Conservation (phyloP, 108 stramenopile genomes). For the Cyclostephanos tholiformis region DNA sequence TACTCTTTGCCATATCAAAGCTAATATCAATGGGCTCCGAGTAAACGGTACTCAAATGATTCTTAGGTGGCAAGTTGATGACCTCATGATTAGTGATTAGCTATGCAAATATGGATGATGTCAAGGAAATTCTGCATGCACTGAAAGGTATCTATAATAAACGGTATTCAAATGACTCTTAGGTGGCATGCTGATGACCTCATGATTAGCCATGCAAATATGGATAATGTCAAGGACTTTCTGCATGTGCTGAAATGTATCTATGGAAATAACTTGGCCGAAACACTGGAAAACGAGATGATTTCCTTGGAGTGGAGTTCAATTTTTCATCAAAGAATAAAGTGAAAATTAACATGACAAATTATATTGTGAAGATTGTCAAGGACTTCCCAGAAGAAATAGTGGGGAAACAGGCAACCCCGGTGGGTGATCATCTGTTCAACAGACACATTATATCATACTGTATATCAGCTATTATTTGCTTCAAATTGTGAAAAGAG, state of each 20-base stretch:
- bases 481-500: background rate
- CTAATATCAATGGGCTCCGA: background rate
- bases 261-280: background rate
- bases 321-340: background rate
- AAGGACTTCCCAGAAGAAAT: slow-evolving; percentile 4
- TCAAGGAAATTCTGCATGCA: background rate
- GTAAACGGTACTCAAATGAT: slow-evolving; percentile 31
- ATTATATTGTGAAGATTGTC: slow-evolving; percentile 1
- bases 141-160: no score
- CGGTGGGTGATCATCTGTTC: background rate
- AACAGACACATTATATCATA: background rate
- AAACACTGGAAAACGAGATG: background rate
- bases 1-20: slow-evolving; percentile 27
- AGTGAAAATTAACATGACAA: slow-evolving; percentile 11
- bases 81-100: slow-evolving; percentile 11
- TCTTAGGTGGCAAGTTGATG: slow-evolving; percentile 38
- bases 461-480: slow-evolving; percentile 9
- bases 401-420: background rate
- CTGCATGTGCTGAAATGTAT: no score
- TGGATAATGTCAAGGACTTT: no score
- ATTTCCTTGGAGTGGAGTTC: slow-evolving; percentile 20
- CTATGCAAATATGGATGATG: background rate
- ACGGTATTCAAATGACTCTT: no score
- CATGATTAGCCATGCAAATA: no score
- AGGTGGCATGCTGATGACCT: no score